A percentile compares a stretch with the other conserved stretches of the same genome.
Conservation (phyloP, 257 asterid genomes). For the Salvia hispanica region DNA sequence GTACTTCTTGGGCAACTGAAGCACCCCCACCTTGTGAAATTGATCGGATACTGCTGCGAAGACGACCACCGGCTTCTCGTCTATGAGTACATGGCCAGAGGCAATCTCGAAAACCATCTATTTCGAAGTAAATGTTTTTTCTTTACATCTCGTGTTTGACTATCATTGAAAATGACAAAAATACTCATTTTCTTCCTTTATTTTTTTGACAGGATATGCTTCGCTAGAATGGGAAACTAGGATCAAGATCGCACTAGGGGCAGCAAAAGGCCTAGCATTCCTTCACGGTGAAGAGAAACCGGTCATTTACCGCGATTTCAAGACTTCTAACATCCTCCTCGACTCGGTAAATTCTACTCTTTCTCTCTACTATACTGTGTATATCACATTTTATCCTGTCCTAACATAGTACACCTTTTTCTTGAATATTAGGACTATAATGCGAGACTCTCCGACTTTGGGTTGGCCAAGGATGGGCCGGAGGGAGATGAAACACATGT, state of each 20-base stretch:
- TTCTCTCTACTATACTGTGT: too few species aligned
- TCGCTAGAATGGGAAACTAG: slow-evolving; percentile 74
- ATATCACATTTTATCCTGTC: background rate
- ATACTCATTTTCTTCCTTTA: too few species aligned
- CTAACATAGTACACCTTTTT: slow-evolving; percentile 20
- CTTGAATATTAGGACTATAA: slow-evolving; percentile 50
- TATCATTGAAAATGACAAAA: background rate
- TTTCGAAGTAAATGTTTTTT: slow-evolving; percentile 50
- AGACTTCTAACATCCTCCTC: slow-evolving; percentile 71
- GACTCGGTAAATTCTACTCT: slow-evolving; percentile 31
- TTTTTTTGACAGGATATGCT: slow-evolving; percentile 44
- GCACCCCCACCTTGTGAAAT: slow-evolving; percentile 75
- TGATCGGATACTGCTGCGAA: slow-evolving; percentile 86
- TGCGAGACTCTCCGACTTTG: slow-evolving; percentile 77
- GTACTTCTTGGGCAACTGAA: slow-evolving; percentile 78
- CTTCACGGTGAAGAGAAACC: slow-evolving; percentile 79
- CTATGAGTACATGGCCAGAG: slow-evolving; percentile 80
- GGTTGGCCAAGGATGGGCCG: slow-evolving; percentile 86
- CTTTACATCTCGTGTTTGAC: background rate
- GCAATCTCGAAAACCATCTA: slow-evolving; percentile 72
- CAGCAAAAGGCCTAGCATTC: slow-evolving; percentile 85
- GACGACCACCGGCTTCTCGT: slow-evolving; percentile 81
- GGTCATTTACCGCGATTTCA: slow-evolving; percentile 75
- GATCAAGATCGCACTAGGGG: slow-evolving; percentile 66
- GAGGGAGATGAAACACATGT: slow-evolving; percentile 75